phyloP scores from a whole-genome alignment of 2,329 filamentous ascomycete genomes.

The Diaporthe velutina region DNA sequence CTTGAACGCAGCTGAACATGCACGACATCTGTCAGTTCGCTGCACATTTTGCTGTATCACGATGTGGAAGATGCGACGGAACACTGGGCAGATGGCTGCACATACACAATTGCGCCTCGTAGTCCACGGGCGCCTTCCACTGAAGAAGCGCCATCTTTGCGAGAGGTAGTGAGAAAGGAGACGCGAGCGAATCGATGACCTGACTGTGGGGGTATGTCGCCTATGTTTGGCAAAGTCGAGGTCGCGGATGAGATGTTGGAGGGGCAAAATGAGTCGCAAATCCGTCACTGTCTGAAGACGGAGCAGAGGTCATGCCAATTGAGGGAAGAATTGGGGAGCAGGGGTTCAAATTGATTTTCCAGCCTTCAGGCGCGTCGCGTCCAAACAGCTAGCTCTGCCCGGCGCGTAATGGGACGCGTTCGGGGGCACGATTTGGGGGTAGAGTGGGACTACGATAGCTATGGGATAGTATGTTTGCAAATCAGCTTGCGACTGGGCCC shows the following conservation, averaged over 20 bases:
- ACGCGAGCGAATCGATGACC: neutral
- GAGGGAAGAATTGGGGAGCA: slow-evolving; percentile 28
- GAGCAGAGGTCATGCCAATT: slow-evolving; percentile 21
- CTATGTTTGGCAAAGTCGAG: neutral
- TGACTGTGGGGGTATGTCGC: neutral
- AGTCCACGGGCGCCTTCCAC: slow-evolving; percentile 84
- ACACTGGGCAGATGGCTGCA: slow-evolving; percentile 39
- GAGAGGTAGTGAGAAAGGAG: neutral
- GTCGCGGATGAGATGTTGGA: slow-evolving; percentile 5
- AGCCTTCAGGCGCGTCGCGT: slow-evolving; percentile 29
- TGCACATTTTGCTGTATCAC: neutral
- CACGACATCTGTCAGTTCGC: slow-evolving; percentile 10
- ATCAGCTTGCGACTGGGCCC: fast-evolving
- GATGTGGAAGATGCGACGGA: no score
- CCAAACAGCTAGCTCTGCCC: slow-evolving; percentile 1
- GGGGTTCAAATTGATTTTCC: slow-evolving; percentile 32
- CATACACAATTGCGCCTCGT: slow-evolving; percentile 86
- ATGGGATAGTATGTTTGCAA: neutral
- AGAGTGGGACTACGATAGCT: neutral
- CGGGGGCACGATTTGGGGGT: neutral
- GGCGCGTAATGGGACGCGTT: slow-evolving; percentile 22
- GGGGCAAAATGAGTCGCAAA: slow-evolving; percentile 17
- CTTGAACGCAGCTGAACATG: slow-evolving; percentile 78
- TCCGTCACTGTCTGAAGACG: slow-evolving; percentile 11
- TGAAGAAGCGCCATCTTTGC: slow-evolving; percentile 85